Percentiles rank a stretch among this genome's conserved stretches.
Evolutionary conservation across 2,329 filamentous ascomycete species (phyloP).

Genomic region (Myriosclerotinia scirpicola): DNA sequence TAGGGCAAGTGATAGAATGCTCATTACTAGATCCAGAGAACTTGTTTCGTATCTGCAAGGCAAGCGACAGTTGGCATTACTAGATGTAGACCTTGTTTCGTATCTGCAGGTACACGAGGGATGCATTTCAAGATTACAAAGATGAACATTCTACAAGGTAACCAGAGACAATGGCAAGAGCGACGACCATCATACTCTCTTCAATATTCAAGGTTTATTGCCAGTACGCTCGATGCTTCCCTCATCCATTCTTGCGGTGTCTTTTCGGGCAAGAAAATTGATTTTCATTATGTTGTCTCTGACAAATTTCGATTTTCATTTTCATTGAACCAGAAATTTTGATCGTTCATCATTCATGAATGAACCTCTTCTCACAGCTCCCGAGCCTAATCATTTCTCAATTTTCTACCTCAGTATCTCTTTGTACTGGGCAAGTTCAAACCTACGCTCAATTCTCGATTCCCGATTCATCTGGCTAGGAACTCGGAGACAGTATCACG

Average conservation of each 20-base stretch:
- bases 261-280: background rate
- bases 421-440: too few species aligned
- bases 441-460: too few species aligned
- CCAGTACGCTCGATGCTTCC: background rate
- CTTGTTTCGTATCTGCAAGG: background rate
- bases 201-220: background rate
- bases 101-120: background rate
- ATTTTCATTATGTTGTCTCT: background rate
- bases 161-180: background rate
- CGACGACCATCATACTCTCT: background rate
- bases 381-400: background rate
- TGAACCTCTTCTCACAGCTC: background rate
- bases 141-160: background rate
- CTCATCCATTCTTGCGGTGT: background rate
- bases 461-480: too few species aligned
- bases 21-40: background rate
- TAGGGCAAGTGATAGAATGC: too few species aligned
- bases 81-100: background rate
- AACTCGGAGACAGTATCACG: background rate
- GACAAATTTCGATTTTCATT: background rate
- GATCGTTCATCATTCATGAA: too few species aligned
- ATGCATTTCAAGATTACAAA: background rate
- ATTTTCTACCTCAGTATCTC: too few species aligned
- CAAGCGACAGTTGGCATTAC: background rate
- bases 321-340: background rate